Base-by-base conservation (phyloP, 345 rosid species). In the Salix dunnii region DNA sequence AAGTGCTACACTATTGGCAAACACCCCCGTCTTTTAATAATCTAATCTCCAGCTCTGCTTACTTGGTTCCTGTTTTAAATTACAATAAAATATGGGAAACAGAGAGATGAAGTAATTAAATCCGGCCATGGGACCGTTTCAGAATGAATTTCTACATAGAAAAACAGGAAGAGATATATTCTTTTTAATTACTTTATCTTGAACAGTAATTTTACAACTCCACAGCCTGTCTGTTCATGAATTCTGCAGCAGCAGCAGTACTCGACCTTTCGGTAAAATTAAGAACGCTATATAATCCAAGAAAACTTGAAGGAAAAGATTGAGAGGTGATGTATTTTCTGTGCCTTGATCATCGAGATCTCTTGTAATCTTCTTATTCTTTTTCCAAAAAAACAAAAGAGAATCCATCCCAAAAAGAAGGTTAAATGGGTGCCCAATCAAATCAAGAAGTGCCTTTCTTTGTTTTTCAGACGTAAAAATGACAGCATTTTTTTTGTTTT, bases 1-100 rank as follows among this genome's bases (percentile, higher is more conserved):
- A 55, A 27, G 23, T 30, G 76, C 42, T 71, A 60, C 3, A 68
- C 77, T 76, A 77, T 82, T 77, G 38, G n/a, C 78, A 64, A 38
- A 67, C 42, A 67, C 42, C 49, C 36, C 70, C 25, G 31, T 38
- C 31, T 49, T 25, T 64, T 17, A 35, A 33, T 27, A 55, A 9
- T 55, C n/a, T n/a, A 55, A 1, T 9, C 25, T 58, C 3, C 10
- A 4, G 65, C 23, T 60, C 11, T 6, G 27, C 4, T 40, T 40
- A 2, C 11, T 40, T 9, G 0, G 43, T 31, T 4, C 35, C 35
- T 31, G 35, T 31, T 31, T 31, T 31, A 31, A 31, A 0, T 31
- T 31, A 31, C 4, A 31, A 31, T 31, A 31, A 4, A 0, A 31
- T 31, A 31, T 3, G 4, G 35, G 35, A 31, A 31, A 31, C 5